Conservation (phyloP, 495 filamentous ascomycete genomes). For the Aspergillus biplanus region DNA sequence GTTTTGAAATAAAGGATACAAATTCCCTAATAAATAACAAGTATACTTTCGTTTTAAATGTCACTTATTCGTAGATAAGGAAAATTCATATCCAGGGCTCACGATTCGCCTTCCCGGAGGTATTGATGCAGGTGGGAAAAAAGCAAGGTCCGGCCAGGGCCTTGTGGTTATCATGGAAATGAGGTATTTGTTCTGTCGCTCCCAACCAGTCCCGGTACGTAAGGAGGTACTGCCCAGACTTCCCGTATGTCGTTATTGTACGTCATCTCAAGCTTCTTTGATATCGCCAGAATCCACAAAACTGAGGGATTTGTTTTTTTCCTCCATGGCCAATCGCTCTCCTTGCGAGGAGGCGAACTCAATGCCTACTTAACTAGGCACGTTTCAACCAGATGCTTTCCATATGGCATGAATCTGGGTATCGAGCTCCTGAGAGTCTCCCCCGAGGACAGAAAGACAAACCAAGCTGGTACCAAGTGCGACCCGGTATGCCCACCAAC, state of each 20-base stretch:
- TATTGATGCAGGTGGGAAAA: background rate
- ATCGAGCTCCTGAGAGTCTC: background rate
- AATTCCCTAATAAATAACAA: too few species aligned
- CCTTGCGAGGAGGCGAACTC: background rate
- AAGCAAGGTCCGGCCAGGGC: background rate
- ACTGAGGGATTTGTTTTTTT: conserved; percentile 1
- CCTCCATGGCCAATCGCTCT: background rate
- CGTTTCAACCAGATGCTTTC: background rate
- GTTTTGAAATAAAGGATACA: too few species aligned
- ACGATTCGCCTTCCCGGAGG: too few species aligned
- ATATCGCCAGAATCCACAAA: background rate
- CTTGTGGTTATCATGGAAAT: background rate
- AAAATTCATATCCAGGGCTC: too few species aligned
- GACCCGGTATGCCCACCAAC: conserved; percentile 14
- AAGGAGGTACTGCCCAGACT: conserved; percentile 2
- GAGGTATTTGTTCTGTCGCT: background rate
- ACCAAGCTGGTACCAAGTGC: background rate
- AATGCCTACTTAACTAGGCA: background rate
- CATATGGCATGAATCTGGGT: too few species aligned
- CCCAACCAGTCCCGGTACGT: background rate
- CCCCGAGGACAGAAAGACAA: background rate
- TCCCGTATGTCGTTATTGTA: background rate
- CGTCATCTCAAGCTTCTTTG: background rate
- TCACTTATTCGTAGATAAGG: too few species aligned
- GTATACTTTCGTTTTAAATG: too few species aligned